Conservation (phyloP, 1,284 basidiomycete species). For the Waitea zeae region DNA sequence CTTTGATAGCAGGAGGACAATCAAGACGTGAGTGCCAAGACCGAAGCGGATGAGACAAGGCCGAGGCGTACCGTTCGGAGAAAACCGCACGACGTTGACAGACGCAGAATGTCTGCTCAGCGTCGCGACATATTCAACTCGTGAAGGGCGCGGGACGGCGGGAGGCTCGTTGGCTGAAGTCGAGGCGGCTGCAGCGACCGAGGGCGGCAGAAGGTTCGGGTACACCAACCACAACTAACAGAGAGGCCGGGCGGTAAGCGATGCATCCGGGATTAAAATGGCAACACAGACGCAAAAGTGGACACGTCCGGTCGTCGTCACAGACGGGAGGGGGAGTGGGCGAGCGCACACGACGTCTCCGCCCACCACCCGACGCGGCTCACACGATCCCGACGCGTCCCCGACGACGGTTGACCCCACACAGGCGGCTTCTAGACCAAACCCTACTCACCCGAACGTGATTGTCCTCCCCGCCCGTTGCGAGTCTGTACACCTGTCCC, state of each 20-base stretch:
- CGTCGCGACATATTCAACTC: slow-evolving; percentile 92
- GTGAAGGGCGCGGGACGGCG: slow-evolving; percentile 51
- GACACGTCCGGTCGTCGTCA: too few relatives aligned
- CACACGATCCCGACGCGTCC: too few relatives aligned
- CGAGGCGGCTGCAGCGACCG: slow-evolving; percentile 28
- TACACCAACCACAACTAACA: slow-evolving; percentile 90
- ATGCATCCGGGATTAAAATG: not conserved
- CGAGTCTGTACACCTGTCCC: slow-evolving; percentile 69
- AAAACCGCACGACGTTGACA: slow-evolving; percentile 94
- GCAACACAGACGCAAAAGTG: too few relatives aligned
- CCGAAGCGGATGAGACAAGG: slow-evolving; percentile 3
- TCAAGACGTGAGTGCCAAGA: too few relatives aligned
- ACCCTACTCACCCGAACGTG: slow-evolving; percentile 95
- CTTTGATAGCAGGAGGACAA: slow-evolving; percentile 21
- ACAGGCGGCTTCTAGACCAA: too few relatives aligned
- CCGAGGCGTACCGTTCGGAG: slow-evolving; percentile 64
- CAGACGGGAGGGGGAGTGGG: too few relatives aligned
- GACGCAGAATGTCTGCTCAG: slow-evolving; percentile 86
- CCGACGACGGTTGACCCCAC: too few relatives aligned
- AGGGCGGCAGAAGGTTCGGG: slow-evolving; percentile 67
- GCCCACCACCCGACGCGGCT: too few relatives aligned
- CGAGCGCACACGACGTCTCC: too few relatives aligned
- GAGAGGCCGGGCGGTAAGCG: slow-evolving; percentile 3
- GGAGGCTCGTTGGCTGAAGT: slow-evolving; percentile 22
- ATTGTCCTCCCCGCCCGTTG: slow-evolving; percentile 94